These are phyloP conservation scores for Aspergillus udagawae DNA, from an alignment of 2,329 filamentous ascomycete species.

Conservation along the genomic window DNA sequence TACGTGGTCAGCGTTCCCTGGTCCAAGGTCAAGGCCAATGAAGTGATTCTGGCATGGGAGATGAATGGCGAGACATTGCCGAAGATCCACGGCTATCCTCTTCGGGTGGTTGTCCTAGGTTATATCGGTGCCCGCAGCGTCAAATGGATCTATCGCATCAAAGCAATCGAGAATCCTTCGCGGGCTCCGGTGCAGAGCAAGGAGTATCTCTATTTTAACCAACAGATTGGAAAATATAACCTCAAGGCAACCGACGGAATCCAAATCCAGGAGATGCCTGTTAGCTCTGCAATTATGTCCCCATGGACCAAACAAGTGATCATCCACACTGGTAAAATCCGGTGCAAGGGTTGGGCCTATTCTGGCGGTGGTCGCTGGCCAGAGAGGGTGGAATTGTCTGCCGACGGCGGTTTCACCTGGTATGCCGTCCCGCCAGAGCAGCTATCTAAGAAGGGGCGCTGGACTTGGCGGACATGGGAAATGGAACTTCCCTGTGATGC, in stretches of 20 bases:
- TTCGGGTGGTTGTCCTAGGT: conserved; percentile 60
- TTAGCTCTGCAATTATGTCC: conserved; percentile 63
- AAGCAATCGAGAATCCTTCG: conserved; percentile 55
- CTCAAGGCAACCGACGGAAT: conserved; percentile 56
- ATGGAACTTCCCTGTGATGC: conserved; percentile 59
- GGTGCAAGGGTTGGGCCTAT: conserved; percentile 56
- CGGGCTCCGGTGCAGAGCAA: conserved; percentile 60
- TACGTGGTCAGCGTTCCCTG: conserved; percentile 65
- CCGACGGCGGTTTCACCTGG: conserved; percentile 62
- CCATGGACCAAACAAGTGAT: conserved; percentile 59
- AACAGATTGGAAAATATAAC: conserved; percentile 67
- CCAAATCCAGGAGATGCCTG: conserved; percentile 69
- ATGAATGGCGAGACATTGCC: conserved; percentile 66
- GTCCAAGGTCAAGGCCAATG: conserved; percentile 62
- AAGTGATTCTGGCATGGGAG: conserved; percentile 66
- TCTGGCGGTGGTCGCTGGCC: conserved; percentile 58
- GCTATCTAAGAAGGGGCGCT: conserved; percentile 58
- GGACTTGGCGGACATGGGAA: conserved; percentile 63
- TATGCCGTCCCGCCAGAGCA: conserved; percentile 60
- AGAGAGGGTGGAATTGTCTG: conserved; percentile 59
- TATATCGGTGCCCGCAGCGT: conserved; percentile 65
- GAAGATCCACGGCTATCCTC: conserved; percentile 61
- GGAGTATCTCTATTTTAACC: conserved; percentile 66
- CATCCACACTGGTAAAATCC: conserved; percentile 57
- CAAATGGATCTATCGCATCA: conserved; percentile 62